Conservation (phyloP, 257 asterid species). For the Gardenia jasminoides region DNA sequence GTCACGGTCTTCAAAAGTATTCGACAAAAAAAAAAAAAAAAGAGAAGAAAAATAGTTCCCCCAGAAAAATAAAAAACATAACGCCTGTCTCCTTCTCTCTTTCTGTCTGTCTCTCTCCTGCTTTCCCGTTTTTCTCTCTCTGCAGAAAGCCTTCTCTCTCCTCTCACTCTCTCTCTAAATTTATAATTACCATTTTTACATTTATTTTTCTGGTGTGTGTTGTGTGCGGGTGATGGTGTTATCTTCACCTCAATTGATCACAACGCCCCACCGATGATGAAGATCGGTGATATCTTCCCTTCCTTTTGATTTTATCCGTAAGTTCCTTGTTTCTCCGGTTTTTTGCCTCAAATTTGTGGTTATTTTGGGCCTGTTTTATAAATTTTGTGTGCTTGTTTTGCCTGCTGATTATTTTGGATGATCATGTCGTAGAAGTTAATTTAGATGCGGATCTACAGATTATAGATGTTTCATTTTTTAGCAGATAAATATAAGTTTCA, state of each 20-base stretch:
- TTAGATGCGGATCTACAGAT: conserved; percentile 19
- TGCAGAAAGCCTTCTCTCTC: conserved; percentile 15
- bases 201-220: conserved; percentile 18
- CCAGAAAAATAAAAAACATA: conserved; percentile 1
- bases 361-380: neutral
- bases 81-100: conserved; percentile 15
- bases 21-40: neutral
- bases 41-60: neutral
- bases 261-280: conserved; percentile 61
- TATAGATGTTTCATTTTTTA: neutral
- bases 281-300: conserved; percentile 42
- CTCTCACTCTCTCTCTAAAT: conserved; percentile 19
- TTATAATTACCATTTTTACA: conserved; percentile 22
- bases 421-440: conserved; percentile 4
- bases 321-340: neutral
- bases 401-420: conserved; percentile 1
- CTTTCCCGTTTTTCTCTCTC: conserved; percentile 19
- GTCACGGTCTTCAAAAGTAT: conserved; percentile 9
- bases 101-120: conserved; percentile 7
- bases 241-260: conserved; percentile 33
- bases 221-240: conserved; percentile 41
- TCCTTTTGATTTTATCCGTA: conserved; percentile 35
- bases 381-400: neutral
- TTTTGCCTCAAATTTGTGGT: neutral
- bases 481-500: neutral